Evolutionary conservation across 2,329 filamentous ascomycete genomes (phyloP).

Genomic region (Stachybotrys elegans): DNA sequence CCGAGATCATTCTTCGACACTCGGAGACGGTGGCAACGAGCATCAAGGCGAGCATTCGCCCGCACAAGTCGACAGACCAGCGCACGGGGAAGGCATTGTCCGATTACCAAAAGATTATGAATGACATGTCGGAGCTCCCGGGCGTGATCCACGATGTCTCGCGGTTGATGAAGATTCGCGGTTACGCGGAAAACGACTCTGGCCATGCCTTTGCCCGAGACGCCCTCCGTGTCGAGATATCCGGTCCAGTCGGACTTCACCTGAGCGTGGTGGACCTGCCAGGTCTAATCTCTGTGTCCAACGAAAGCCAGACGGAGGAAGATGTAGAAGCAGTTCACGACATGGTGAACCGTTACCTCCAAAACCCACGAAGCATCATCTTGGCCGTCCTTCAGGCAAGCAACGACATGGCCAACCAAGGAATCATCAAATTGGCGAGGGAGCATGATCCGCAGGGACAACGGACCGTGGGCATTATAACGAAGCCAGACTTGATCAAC

Average conservation of each 20-base stretch:
- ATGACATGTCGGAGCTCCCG: conserved; percentile 15
- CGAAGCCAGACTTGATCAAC: conserved; percentile 33
- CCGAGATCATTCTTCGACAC: conserved; percentile 16
- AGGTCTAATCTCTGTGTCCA: conserved; percentile 33
- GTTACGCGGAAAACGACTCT: background rate
- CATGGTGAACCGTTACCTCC: conserved; percentile 35
- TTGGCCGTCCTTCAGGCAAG: conserved; percentile 35
- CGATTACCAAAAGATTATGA: conserved; percentile 9
- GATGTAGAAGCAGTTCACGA: conserved; percentile 27
- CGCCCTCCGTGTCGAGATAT: conserved; percentile 16
- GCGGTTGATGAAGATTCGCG: conserved; percentile 12
- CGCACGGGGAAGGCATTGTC: conserved; percentile 4
- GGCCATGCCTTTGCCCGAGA: conserved; percentile 15
- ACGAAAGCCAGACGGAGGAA: conserved; percentile 24
- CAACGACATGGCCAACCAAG: conserved; percentile 33
- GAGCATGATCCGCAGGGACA: conserved; percentile 24
- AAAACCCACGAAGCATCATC: conserved; percentile 36
- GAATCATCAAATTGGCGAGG: conserved; percentile 23
- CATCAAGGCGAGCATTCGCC: conserved; percentile 13
- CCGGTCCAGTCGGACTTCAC: conserved; percentile 19
- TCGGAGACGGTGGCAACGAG: background rate
- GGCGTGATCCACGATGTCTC: conserved; percentile 15
- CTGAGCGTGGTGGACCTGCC: conserved; percentile 43
- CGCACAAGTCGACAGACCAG: conserved; percentile 7
- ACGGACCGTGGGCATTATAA: conserved; percentile 38